phyloP scores from a whole-genome alignment of 2,329 filamentous ascomycete species.

The Cryphonectria radicalis region DNA sequence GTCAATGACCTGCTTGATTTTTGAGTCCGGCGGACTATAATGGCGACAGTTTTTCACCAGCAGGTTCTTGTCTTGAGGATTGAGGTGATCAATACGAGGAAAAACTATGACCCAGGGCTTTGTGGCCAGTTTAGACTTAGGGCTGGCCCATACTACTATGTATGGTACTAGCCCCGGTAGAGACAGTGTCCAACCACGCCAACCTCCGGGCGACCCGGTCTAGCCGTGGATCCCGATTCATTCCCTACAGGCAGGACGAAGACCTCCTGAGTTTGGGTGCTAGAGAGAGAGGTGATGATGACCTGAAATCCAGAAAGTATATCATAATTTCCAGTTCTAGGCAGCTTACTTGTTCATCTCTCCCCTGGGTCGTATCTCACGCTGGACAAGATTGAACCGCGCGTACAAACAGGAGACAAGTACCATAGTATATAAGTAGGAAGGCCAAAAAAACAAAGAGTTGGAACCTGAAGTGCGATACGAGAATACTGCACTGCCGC shows the following conservation, averaged over 20 bases:
- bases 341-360: not conserved
- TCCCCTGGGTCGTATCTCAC: not conserved
- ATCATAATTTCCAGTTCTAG: not conserved
- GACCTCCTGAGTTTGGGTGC: not conserved
- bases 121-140: not conserved
- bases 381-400: not conserved
- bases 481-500: slow-evolving; percentile 6
- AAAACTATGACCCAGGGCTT: not conserved
- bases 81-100: not conserved
- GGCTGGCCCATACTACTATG: not conserved
- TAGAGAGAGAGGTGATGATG: not conserved
- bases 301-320: not conserved
- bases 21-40: not conserved
- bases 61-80: not conserved
- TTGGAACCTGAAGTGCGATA: not conserved
- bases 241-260: not conserved
- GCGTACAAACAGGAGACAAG: not conserved
- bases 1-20: not conserved
- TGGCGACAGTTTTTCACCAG: not conserved
- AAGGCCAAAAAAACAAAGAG: not conserved
- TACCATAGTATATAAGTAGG: not conserved
- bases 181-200: not conserved
- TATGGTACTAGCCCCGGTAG: not conserved
- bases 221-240: not conserved
- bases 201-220: not conserved